A percentile compares a stretch with the other conserved stretches of the same genome.
Conservation (phyloP, 2,329 filamentous ascomycete species). For the Neonectria ditissima region DNA sequence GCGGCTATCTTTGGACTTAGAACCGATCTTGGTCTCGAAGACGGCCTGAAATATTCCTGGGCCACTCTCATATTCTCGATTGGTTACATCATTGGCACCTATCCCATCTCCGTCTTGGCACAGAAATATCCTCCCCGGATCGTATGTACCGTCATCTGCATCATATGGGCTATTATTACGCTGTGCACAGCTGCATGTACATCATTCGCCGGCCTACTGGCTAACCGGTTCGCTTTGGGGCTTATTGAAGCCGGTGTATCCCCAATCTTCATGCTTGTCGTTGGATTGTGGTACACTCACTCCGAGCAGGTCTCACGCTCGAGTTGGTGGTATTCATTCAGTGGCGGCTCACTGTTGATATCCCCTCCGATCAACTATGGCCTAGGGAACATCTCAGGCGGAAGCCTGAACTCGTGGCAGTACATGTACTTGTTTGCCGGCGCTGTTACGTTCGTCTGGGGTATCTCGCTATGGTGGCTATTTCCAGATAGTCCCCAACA, state of each 20-base stretch:
- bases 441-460: constrained; percentile 60
- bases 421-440: constrained; percentile 66
- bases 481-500: constrained; percentile 61
- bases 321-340: constrained; percentile 53
- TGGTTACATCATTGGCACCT: constrained; percentile 48
- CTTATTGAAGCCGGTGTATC: constrained; percentile 50
- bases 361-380: constrained; percentile 57
- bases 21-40: constrained; percentile 44
- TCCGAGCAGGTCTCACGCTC: constrained; percentile 53
- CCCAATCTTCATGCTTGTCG: constrained; percentile 53
- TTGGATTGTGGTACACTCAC: constrained; percentile 55
- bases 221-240: constrained; percentile 53
- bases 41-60: constrained; percentile 46
- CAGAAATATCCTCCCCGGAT: constrained; percentile 45
- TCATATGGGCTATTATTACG: constrained; percentile 49
- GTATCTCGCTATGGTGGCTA: constrained; percentile 55
- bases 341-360: constrained; percentile 51
- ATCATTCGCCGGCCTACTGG: constrained; percentile 48
- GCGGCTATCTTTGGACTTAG: constrained; percentile 49
- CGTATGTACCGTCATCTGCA: constrained; percentile 46
- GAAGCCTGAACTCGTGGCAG: constrained; percentile 56
- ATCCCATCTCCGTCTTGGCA: constrained; percentile 47
- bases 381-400: constrained; percentile 61
- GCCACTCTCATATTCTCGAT: constrained; percentile 51
- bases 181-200: constrained; percentile 49